Conservation (phyloP, 306 rosid genomes). For the Leucaena leucocephala region DNA sequence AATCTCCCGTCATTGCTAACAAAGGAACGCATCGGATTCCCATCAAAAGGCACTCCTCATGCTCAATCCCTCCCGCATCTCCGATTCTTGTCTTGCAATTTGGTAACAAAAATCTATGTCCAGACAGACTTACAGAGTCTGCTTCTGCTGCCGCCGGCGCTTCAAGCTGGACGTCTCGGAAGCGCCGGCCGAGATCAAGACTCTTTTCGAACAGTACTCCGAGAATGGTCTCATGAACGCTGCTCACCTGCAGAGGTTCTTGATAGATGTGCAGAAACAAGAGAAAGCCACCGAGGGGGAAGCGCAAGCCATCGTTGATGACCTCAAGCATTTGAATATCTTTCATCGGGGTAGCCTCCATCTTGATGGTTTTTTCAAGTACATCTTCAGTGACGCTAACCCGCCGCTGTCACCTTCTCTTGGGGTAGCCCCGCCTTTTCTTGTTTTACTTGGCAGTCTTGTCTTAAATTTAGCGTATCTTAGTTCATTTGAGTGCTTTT, state of each 20-base stretch:
- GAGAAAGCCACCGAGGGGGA: conserved; percentile 49
- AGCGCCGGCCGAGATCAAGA: conserved; percentile 65
- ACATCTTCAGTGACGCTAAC: conserved; percentile 62
- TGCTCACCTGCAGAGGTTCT: conserved; percentile 60
- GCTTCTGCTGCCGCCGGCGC: conserved; percentile 85
- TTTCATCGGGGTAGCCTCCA: conserved; percentile 67
- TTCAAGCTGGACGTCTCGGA: conserved; percentile 66
- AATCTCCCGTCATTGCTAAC: background rate
- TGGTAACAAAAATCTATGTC: conserved; percentile 41
- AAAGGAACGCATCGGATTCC: conserved; percentile 37
- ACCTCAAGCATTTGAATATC: conserved; percentile 57
- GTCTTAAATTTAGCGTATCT: background rate
- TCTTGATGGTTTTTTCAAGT: conserved; percentile 73
- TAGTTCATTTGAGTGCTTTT: conserved; percentile 6
- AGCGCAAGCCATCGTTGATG: conserved; percentile 63
- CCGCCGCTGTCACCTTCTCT: conserved; percentile 52
- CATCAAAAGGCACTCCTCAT: conserved; percentile 14
- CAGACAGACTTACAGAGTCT: conserved; percentile 76
- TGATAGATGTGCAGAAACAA: conserved; percentile 72
- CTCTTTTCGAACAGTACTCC: conserved; percentile 54
- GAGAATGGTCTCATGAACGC: conserved; percentile 69
- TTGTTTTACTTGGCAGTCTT: background rate
- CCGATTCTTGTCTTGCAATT: background rate
- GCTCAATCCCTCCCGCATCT: background rate
- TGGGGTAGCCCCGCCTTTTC: conserved; percentile 44